A percentile compares a stretch with the other conserved stretches of the same genome.
phyloP scores from a whole-genome alignment of 768 basidiomycete genomes.

The Trametes cinnabarina region DNA sequence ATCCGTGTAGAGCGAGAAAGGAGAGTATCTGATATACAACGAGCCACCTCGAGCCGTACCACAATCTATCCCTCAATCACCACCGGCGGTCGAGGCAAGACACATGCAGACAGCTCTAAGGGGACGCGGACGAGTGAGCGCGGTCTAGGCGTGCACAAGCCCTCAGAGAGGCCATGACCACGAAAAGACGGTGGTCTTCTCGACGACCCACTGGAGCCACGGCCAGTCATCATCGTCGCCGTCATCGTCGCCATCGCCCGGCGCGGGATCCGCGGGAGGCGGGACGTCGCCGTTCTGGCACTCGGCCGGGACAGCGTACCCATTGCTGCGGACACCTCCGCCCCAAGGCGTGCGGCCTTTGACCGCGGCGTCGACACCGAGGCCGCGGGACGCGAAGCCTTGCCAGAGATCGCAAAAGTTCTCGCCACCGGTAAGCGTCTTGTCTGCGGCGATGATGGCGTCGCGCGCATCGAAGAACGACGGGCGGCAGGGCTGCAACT shows the following conservation, averaged over 20 bases:
- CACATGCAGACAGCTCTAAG: no score
- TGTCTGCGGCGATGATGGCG: slow-evolving; percentile 89
- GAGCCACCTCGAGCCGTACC: slow-evolving; percentile 1
- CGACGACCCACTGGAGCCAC: slow-evolving; percentile 18
- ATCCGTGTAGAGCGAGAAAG: not conserved
- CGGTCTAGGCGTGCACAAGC: not conserved
- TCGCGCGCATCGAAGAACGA: slow-evolving; percentile 87
- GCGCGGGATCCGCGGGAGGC: slow-evolving; percentile 31
- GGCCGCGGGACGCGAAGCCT: slow-evolving; percentile 77
- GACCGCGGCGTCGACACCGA: slow-evolving; percentile 76
- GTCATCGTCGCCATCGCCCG: slow-evolving; percentile 37
- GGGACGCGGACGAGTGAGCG: no score
- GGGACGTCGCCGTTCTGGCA: slow-evolving; percentile 32
- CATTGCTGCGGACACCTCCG: slow-evolving; percentile 78
- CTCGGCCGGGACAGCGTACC: slow-evolving; percentile 39
- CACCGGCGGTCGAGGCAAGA: not conserved
- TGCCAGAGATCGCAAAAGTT: slow-evolving; percentile 88
- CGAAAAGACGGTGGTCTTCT: slow-evolving; percentile 13
- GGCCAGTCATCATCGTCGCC: slow-evolving; percentile 25
- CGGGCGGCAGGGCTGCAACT: slow-evolving; percentile 90
- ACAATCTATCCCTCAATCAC: not conserved
- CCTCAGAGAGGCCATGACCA: slow-evolving; percentile 12
- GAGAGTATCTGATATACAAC: slow-evolving; percentile 4
- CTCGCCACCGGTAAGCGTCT: slow-evolving; percentile 87
- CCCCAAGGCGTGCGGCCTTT: slow-evolving; percentile 87